phyloP scores from a whole-genome alignment of 2,329 filamentous ascomycete species.

The Ceratocystiopsis brevicomis region DNA sequence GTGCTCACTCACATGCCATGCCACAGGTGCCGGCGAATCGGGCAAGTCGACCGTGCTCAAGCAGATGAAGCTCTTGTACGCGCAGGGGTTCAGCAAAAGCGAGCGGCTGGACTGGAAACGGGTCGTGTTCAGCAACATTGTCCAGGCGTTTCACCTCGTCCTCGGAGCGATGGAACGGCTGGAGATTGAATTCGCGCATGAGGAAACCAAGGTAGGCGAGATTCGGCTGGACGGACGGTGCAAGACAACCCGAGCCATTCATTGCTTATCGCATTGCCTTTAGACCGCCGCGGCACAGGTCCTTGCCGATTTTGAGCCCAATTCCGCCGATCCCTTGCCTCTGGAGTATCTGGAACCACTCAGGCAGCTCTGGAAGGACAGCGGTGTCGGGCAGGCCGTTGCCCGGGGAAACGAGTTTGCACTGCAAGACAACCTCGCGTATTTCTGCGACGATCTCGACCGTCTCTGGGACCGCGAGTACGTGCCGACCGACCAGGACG shows the following conservation, averaged over 20 bases:
- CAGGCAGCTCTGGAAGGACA: slow-evolving; percentile 67
- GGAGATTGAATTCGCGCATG: slow-evolving; percentile 56
- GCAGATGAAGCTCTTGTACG: slow-evolving; percentile 97
- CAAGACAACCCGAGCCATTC: too few relatives aligned
- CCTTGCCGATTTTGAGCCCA: slow-evolving; percentile 63
- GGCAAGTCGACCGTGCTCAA: slow-evolving; percentile 95
- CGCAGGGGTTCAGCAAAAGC: slow-evolving; percentile 71
- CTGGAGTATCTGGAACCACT: slow-evolving; percentile 62
- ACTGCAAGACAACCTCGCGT: slow-evolving; percentile 84
- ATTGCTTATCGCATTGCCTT: too few relatives aligned
- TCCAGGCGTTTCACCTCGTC: slow-evolving; percentile 81
- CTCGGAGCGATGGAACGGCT: slow-evolving; percentile 82
- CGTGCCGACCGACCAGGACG: slow-evolving; percentile 83
- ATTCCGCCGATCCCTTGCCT: slow-evolving; percentile 63
- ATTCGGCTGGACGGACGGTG: slow-evolving; percentile 34
- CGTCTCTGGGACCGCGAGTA: slow-evolving; percentile 60
- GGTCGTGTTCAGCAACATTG: slow-evolving; percentile 86
- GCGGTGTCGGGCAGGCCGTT: slow-evolving; percentile 71
- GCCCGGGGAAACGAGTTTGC: slow-evolving; percentile 91
- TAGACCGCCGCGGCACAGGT: too few relatives aligned
- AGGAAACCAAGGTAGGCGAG: slow-evolving; percentile 67
- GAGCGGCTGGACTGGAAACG: slow-evolving; percentile 89
- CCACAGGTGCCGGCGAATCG: slow-evolving; percentile 72
- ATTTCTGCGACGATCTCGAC: slow-evolving; percentile 69
- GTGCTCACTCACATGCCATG: too few relatives aligned